Evolutionary conservation across 192 early-diverging fungal genomes (phyloP), one percentile per base, ranked within the genome.

Genomic region (Backusella luteola): DNA sequence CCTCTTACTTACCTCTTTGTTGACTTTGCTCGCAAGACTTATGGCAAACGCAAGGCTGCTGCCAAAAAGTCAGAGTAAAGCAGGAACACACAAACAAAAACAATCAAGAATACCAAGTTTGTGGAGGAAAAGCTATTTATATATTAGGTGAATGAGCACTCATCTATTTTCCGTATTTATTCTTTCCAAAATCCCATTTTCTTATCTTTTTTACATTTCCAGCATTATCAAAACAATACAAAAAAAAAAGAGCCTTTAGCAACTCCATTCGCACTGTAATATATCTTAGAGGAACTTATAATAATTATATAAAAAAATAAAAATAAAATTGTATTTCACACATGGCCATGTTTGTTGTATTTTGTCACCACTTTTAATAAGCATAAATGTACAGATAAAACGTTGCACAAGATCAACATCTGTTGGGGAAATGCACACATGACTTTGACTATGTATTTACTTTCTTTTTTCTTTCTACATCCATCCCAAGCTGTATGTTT

Each of bases 1-100:
- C 92, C 94, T 19, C 86, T 96, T 29, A 93, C 89, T 70, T 89
- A 89, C 66, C 84, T 96, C 73, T 96, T 96, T 85, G 86, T 92
- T 5, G 90, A 93, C 52, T 96, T 96, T 84, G 92, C 91, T 42
- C 83, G 84, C 74, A 87, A 83, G 63, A 94, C 91, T 3, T 96
- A 96, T 77, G 83, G 84, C 72, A 85, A 83, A 69, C 79, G 86
- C 12, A 63, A 63, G 56, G 8, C 56, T 29, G 56, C 56, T 29
- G 56, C 56, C n/a, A 63, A 59, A 21, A 59, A 63, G 56, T 63
- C 56, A 19, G 56, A 63, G 56, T 63, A 63, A 63, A n/a, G 19
- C 4, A 49, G 32, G 23, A 71, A n/a, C 21, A 44, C 15, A 44
- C 12, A 26, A 71, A 46, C 26, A 71, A 71, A 73, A 23, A 26